These are phyloP conservation scores for Elaeis oleifera DNA, from an alignment of 202 grass and related monocot species.

Conservation along the genomic window DNA sequence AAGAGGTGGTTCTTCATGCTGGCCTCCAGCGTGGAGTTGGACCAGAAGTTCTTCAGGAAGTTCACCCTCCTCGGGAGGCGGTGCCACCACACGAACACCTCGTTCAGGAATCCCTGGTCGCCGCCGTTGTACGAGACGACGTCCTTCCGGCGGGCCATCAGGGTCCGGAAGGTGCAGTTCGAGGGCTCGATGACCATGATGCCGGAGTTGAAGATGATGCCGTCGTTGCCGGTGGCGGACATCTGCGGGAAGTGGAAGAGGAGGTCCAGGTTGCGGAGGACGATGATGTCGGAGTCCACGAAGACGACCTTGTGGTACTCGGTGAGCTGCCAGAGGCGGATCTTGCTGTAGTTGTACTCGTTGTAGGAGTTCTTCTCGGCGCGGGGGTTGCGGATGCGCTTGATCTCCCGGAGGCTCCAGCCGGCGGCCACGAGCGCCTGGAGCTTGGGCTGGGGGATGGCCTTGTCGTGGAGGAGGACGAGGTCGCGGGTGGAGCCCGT, in stretches of 20 bases:
- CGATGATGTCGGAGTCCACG: constrained; percentile 79
- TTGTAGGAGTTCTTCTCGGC: constrained; percentile 57
- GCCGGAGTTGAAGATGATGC: constrained; percentile 74
- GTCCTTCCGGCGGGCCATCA: constrained; percentile 65
- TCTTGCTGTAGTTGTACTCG: constrained; percentile 97
- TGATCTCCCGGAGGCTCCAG: constrained; percentile 57
- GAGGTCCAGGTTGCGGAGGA: constrained; percentile 75
- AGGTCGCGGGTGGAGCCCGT: constrained; percentile 67
- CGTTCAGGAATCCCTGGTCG: constrained; percentile 88
- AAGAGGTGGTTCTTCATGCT: constrained; percentile 57
- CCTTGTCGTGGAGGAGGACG: constrained; percentile 67
- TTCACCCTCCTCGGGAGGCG: constrained; percentile 67
- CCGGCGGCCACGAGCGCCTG: constrained; percentile 53
- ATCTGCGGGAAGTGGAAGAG: constrained; percentile 80
- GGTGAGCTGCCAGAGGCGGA: constrained; percentile 79
- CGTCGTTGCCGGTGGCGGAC: constrained; percentile 61
- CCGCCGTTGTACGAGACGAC: constrained; percentile 85
- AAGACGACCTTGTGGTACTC: constrained; percentile 90
- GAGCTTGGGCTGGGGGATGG: constrained; percentile 47
- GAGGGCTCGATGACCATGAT: constrained; percentile 94
- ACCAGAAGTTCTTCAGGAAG: constrained; percentile 86
- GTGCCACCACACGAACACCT: constrained; percentile 97
- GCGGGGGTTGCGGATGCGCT: constrained; percentile 80
- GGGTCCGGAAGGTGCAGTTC: constrained; percentile 66
- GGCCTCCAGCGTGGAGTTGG: constrained; percentile 33